phyloP scores from a whole-genome alignment of 2,329 filamentous ascomycete genomes.

The Fusarium veterinarium region DNA sequence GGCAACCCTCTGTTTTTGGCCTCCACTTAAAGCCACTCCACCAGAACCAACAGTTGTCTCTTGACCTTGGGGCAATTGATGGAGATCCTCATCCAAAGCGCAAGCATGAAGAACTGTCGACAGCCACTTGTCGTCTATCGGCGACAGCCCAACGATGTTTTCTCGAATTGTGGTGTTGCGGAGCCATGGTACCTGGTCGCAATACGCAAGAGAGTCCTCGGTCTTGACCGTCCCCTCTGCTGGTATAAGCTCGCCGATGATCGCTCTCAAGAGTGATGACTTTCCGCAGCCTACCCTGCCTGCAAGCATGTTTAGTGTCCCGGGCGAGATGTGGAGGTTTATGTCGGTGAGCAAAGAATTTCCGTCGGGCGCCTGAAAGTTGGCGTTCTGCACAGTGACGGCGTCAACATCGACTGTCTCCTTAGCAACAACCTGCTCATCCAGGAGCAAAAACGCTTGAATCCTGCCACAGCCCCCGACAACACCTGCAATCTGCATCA shows the following conservation, averaged over 20 bases:
- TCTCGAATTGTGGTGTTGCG: slow-evolving; percentile 54
- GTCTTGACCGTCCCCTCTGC: slow-evolving; percentile 44
- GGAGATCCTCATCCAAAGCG: slow-evolving; percentile 51
- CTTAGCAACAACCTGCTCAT: slow-evolving; percentile 23
- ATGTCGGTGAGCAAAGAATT: slow-evolving; percentile 42
- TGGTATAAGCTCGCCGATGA: slow-evolving; percentile 52
- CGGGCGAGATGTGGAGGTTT: slow-evolving; percentile 27
- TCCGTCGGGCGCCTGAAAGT: slow-evolving; percentile 28
- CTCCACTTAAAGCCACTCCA: slow-evolving; percentile 57
- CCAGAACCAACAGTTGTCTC: slow-evolving; percentile 54
- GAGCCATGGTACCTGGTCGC: slow-evolving; percentile 58
- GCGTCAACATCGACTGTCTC: background rate
- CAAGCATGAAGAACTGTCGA: slow-evolving; percentile 48
- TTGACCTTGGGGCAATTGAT: slow-evolving; percentile 47
- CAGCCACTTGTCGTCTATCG: slow-evolving; percentile 46
- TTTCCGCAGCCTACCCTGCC: slow-evolving; percentile 60
- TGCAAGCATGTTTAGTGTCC: slow-evolving; percentile 51
- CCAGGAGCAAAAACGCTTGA: slow-evolving; percentile 48
- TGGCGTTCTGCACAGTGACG: slow-evolving; percentile 20
- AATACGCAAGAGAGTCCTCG: slow-evolving; percentile 52
- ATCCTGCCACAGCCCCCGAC: slow-evolving; percentile 50
- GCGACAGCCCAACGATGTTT: slow-evolving; percentile 51
- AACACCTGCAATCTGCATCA: slow-evolving; percentile 49
- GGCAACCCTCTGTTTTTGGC: slow-evolving; percentile 57
- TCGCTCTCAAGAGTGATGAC: slow-evolving; percentile 52